Evolutionary conservation across 768 basidiomycete genomes (phyloP).

Genomic region (Symmetrospora coprosmae): DNA sequence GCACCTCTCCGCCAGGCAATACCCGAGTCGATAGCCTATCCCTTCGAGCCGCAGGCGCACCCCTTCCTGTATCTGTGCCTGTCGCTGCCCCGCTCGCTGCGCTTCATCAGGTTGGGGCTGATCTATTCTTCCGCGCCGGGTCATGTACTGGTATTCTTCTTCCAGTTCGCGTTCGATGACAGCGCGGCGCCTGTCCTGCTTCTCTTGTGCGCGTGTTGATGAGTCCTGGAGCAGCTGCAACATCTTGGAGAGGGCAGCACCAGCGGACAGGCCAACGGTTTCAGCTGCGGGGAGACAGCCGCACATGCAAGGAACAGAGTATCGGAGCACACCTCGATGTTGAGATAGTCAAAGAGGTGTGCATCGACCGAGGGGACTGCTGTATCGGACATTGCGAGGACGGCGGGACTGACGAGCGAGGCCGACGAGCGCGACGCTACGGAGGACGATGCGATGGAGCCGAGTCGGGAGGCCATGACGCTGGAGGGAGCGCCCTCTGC

Average conservation of each 20-base stretch:
- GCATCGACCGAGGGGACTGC: constrained; percentile 19
- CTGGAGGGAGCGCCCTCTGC: too few species aligned
- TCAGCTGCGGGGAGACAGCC: not conserved
- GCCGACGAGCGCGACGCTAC: constrained; percentile 22
- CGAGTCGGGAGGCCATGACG: not conserved
- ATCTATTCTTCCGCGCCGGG: not conserved
- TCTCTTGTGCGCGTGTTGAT: not conserved
- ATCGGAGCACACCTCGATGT: constrained; percentile 23
- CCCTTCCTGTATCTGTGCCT: not conserved
- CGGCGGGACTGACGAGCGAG: constrained; percentile 14
- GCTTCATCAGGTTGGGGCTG: not conserved
- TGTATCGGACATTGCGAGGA: constrained; percentile 21
- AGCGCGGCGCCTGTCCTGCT: not conserved
- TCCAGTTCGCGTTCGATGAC: constrained; percentile 10
- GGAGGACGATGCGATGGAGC: not conserved
- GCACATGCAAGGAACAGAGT: not conserved
- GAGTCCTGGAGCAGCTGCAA: constrained; percentile 14
- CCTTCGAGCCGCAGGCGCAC: constrained; percentile 14
- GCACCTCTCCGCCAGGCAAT: constrained; percentile 27
- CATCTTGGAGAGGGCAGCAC: not conserved
- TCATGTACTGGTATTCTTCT: not conserved
- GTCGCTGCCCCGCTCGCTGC: not conserved
- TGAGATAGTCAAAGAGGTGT: constrained; percentile 24
- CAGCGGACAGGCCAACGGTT: not conserved
- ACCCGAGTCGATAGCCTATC: constrained; percentile 30